Base-by-base conservation (phyloP, 2,329 filamentous ascomycete genomes). In the Sporothrix inflata region DNA sequence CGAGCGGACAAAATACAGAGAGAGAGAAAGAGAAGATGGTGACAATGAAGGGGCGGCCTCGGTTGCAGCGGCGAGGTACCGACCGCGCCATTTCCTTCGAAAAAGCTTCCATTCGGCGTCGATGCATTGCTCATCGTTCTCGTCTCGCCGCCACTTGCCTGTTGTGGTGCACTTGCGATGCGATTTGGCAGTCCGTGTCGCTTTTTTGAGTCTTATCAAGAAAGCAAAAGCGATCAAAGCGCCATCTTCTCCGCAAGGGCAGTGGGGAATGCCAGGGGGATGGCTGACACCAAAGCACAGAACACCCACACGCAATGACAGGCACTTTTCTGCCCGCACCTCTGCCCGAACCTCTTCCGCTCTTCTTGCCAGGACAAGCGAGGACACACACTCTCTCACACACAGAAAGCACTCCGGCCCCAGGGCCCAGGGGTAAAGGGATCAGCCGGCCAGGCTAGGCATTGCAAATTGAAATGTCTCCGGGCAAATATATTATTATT, bases 191-290 rank as follows among this genome's bases (percentile, higher is more conserved):
- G 40, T 8, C 47, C 11, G n/a, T 47, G 30, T 53, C 47, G 19
- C 27, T 27, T 24, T 68, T 68, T 40, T 14, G 47, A 11, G 66
- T 57, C 30, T 42, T 42, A n/a, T 55, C 66, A 55, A 38, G 19
- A 30, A 27, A 34, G n/a, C 19, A 69, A 42, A 69, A 55, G 66
- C 47, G 45, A 69, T 53, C 49, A 69, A 55, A 69, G 47, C 66
- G 66, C 24, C 47, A 34, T 55, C 30, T 38, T 21, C 27, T 40
- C 30, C 66, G 66, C 47, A 34, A 27, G 66, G 47, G 66, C 30
- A 27, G 65, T 67, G 45, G 45, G 34, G 65, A 53, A 27, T 14
- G 30, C 27, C 45, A n/a, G 16, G 47, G 47, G 30, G 21, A 55
- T n/a, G 24, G 38, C 68, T 34, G 53, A 47, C 68, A 42, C 16